Evolutionary conservation across 805 yeast genomes (phyloP), one percentile per base, ranked within the genome.

Genomic region (Metschnikowia peoriensis): DNA sequence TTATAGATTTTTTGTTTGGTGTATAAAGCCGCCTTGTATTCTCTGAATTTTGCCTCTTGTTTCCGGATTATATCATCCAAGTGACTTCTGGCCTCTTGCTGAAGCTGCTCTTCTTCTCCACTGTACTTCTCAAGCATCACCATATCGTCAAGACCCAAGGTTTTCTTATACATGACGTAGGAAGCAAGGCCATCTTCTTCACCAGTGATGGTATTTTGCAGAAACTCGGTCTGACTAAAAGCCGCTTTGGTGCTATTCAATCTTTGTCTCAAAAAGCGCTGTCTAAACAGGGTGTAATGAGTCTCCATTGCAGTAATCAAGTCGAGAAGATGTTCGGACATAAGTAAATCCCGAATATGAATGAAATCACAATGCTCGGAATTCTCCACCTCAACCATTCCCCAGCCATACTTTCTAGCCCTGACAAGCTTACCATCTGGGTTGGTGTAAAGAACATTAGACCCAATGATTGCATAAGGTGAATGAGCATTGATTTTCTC

Each of bases 351-450:
- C 58, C 89, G 81, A 56, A 92, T 75, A 54, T 76, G 76, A 29
- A 69, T 57, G 63, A 90, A 90, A 66, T 93, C 97, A 69, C 96
- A 89, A 67, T 87, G 91, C 8, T 72, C 67, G 16, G 79, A 80
- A 66, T 89, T 86, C 63, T 88, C 96, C 40, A 89, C 87, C 64
- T 91, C 96, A 12, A 89, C 88, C 22, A 81, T 68, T 0, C 97
- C 97, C 97, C 97, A 92, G 15, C 74, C 77, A 71, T 90, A 92
- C 63, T 67, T 58, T 59, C 76, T 29, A 14, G 60, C 96, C 56
- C 87, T 77, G 29, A 88, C 88, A 3, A 69, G 55, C 34, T 76
- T 69, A 9, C 84, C 65, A 8, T 60, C 61, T 1, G 57, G 42
- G 22, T 61, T 60, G n/a, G 41, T 46, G 53, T 59, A 52, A 12